Evolutionary conservation across 768 basidiomycete genomes (phyloP).

Genomic region (Leucocoprinus sp.): DNA sequence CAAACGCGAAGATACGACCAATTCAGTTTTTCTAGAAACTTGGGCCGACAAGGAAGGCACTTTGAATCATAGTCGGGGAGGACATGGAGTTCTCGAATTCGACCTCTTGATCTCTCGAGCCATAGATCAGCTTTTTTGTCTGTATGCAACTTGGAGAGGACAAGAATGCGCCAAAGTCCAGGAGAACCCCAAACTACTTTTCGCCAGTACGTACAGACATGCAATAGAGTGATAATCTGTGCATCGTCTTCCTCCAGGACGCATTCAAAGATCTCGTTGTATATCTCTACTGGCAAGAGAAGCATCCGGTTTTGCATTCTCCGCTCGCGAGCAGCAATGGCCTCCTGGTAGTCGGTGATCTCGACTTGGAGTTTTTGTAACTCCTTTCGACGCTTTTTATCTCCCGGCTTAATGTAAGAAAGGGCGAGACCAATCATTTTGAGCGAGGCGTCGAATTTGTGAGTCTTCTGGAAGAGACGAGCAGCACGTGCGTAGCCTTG

Average conservation of each 20-base stretch:
- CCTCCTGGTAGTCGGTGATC: slow-evolving; percentile 17
- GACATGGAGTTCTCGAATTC: slow-evolving; percentile 34
- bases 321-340: slow-evolving; percentile 14
- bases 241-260: slow-evolving; percentile 34
- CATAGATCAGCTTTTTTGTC: slow-evolving; percentile 47
- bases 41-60: slow-evolving; percentile 23
- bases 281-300: slow-evolving; percentile 62
- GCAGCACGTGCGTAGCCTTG: slow-evolving; percentile 75
- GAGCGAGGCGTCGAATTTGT: slow-evolving; percentile 42
- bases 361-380: slow-evolving; percentile 37
- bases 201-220: slow-evolving; percentile 62
- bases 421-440: slow-evolving; percentile 58
- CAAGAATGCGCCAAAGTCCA: slow-evolving; percentile 51
- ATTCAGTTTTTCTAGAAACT: slow-evolving; percentile 23
- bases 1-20: slow-evolving; percentile 37
- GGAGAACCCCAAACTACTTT: slow-evolving; percentile 41
- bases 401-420: slow-evolving; percentile 35
- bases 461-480: slow-evolving; percentile 47
- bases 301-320: slow-evolving; percentile 42
- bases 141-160: slow-evolving; percentile 40
- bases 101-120: slow-evolving; percentile 46
- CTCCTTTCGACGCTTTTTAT: slow-evolving; percentile 36
- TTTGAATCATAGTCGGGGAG: slow-evolving; percentile 14
- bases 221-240: slow-evolving; percentile 39
- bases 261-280: slow-evolving; percentile 43